Base-by-base conservation (phyloP, 176 grass and related monocot genomes). In the Musa acuminata region DNA sequence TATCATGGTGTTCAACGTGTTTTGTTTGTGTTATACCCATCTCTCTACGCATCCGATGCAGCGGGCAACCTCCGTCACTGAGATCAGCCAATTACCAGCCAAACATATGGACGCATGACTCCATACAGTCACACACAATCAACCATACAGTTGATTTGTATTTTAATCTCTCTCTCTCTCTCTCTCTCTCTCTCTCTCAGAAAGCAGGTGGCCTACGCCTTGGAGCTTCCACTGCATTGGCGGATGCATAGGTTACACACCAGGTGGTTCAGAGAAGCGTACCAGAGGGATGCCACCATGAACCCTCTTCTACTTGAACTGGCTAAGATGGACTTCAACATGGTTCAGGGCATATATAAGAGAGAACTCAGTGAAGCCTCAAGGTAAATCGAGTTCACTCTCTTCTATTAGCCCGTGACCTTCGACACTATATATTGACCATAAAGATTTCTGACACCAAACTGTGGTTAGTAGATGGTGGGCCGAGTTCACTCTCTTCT, bases 221-320 rank as follows among this genome's bases (percentile, higher is more conserved):
- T 80, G 19, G 83, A 77, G 22, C 35, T 80, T 17, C 82, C 82
- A 62, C 55, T 84, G n/a, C 21, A 80, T 29, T 84, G 82, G 82
- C 48, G 77, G 19, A 70, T 80, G 52, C 11, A 54, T 27, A 79
- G 77, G 43, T 23, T 75, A 49, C 70, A 84, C 29, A 70, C 60
- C 24, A 77, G 25, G 13, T 75, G 49, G 60, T 84, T 75, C 51
- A 84, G 79, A 9, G 70, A 84, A 10, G 19, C 20, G 4, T 84
- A 78, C 60, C 27, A 75, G n/a, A 79, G 9, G 20, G 51, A 80
- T 13, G n/a, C 58, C 9, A 64, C 75, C 14, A 62, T 23, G 51
- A 75, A 29, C 16, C 51, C 60, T 52, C 8, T 58, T 11, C 72
- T 84, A 9, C 72, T 67, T 21, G 78, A 85, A 48, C 23, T 85